Evolutionary conservation across 495 filamentous ascomycete species (phyloP).

Genomic region (Penicillium cataractarum): DNA sequence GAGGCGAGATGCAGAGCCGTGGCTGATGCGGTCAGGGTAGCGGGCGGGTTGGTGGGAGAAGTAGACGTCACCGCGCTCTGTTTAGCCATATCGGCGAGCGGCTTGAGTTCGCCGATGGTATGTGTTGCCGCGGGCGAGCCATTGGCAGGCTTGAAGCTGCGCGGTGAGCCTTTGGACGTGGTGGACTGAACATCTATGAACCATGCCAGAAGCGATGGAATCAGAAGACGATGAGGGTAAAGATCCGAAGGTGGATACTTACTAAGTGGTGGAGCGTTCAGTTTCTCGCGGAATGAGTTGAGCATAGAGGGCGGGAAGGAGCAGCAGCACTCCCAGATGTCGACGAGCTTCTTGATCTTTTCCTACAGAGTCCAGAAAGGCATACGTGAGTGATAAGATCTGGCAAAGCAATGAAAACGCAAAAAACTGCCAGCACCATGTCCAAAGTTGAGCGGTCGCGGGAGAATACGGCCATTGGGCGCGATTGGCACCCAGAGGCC

Average conservation of each 20-base stretch:
- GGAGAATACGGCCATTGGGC: too few species aligned
- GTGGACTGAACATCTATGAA: slow-evolving; percentile 71
- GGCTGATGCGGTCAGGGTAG: too few species aligned
- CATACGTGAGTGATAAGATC: too few species aligned
- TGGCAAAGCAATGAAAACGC: too few species aligned
- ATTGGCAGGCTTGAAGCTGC: slow-evolving; percentile 27
- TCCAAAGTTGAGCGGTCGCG: too few species aligned
- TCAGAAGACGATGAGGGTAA: slow-evolving; percentile 27
- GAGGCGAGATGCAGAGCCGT: slow-evolving; percentile 53
- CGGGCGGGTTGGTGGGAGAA: slow-evolving; percentile 55
- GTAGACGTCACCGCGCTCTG: slow-evolving; percentile 76
- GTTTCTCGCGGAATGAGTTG: slow-evolving; percentile 82
- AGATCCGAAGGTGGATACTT: slow-evolving; percentile 47
- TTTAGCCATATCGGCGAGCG: slow-evolving; percentile 82
- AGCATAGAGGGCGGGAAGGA: slow-evolving; percentile 88
- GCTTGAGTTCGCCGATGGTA: slow-evolving; percentile 75
- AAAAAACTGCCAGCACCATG: too few species aligned
- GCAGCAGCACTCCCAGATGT: slow-evolving; percentile 95
- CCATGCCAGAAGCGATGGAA: too few species aligned
- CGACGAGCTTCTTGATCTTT: slow-evolving; percentile 93
- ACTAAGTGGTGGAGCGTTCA: slow-evolving; percentile 67
- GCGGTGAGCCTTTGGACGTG: slow-evolving; percentile 76
- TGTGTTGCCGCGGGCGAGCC: slow-evolving; percentile 52
- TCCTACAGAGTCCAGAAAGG: slow-evolving; percentile 82
- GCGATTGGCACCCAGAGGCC: too few species aligned